Conservation (phyloP, 495 filamentous ascomycete species). For the Staphylotrichum tortipilum region DNA sequence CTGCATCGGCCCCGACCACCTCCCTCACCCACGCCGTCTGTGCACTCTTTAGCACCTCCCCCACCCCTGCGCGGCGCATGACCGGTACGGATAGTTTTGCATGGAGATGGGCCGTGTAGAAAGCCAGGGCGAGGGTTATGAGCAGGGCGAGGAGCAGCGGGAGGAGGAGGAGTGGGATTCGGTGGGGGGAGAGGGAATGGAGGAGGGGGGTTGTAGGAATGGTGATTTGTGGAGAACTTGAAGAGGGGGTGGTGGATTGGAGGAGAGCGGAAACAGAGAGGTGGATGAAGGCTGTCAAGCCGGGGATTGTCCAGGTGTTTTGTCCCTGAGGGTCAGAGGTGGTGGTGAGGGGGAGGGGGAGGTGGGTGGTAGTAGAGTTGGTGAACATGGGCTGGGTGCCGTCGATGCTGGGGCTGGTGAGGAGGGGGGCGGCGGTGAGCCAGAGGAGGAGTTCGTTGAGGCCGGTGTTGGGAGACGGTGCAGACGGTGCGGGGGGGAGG, state of each 20-base stretch:
- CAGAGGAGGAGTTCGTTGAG: constrained; percentile 27
- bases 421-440: constrained; percentile 22
- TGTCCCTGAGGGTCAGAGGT: constrained; percentile 11
- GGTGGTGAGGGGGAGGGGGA: constrained; percentile 14
- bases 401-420: constrained; percentile 16
- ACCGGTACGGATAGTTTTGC: constrained; percentile 15
- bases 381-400: constrained; percentile 24
- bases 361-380: constrained; percentile 17
- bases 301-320: constrained; percentile 23
- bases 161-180: constrained; percentile 17
- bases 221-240: neutral
- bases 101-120: constrained; percentile 11
- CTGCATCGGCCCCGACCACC: constrained; percentile 16
- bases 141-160: constrained; percentile 1
- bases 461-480: neutral
- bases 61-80: constrained; percentile 10
- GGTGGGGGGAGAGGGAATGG: constrained; percentile 5
- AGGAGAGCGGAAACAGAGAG: constrained; percentile 22
- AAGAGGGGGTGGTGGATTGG: constrained; percentile 11
- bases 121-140: neutral
- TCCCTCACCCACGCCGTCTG: constrained; percentile 20
- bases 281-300: constrained; percentile 18
- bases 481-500: constrained; percentile 1
- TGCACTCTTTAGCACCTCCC: constrained; percentile 22
- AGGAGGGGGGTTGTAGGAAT: neutral